Conservation (phyloP, 2,329 filamentous ascomycete genomes). For the Fusarium secorum region DNA sequence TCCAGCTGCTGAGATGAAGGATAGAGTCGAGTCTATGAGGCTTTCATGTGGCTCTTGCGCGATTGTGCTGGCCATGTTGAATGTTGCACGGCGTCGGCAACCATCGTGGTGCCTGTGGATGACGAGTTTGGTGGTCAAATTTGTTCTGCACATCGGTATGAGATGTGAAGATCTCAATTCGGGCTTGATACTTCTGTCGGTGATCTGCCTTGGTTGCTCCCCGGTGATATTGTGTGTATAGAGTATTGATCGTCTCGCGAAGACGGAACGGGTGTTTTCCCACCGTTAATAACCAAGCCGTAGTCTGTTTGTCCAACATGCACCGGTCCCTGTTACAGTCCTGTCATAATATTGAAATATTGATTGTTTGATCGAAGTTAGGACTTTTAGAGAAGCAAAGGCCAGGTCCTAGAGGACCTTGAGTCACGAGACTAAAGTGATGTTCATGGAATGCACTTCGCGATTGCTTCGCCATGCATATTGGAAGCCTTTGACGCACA, state of each 20-base stretch:
- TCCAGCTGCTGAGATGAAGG: background rate
- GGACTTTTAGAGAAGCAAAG: too few relatives aligned
- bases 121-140: constrained; percentile 5
- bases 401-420: too few relatives aligned
- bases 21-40: constrained; percentile 14
- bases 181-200: background rate
- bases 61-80: background rate
- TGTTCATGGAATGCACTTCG: background rate
- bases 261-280: background rate
- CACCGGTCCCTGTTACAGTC: background rate
- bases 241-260: background rate
- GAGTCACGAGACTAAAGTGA: background rate
- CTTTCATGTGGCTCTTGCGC: background rate
- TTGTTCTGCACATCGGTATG: constrained; percentile 18
- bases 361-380: background rate
- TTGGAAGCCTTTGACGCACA: background rate
- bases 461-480: background rate
- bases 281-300: background rate
- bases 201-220: background rate
- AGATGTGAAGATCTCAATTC: constrained; percentile 30
- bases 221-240: background rate
- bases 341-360: background rate
- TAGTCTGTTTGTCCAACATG: background rate
- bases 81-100: constrained; percentile 13
- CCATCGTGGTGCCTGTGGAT: constrained; percentile 2